Evolutionary conservation across 2,329 filamentous ascomycete species (phyloP).

Genomic region (Bipolaris oryzae): DNA sequence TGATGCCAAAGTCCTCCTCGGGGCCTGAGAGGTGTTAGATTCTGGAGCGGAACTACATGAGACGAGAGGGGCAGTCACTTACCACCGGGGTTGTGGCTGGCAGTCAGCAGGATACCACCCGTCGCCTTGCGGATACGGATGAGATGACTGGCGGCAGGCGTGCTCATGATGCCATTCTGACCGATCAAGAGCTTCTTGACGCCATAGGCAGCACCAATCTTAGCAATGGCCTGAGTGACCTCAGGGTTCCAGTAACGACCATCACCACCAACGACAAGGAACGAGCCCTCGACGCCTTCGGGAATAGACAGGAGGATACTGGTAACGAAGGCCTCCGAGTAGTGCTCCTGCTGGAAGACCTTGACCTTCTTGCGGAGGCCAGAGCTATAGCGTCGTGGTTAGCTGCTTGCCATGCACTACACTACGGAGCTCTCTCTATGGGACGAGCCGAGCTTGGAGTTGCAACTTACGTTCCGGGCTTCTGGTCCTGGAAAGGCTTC

Average conservation of each 20-base stretch:
- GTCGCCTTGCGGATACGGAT: conserved; percentile 95
- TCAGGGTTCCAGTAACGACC: conserved; percentile 97
- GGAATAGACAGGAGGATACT: conserved; percentile 96
- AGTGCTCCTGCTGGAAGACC: conserved; percentile 93
- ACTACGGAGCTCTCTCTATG: conserved; percentile 9
- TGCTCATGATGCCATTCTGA: conserved; percentile 94
- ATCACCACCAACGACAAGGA: conserved; percentile 96
- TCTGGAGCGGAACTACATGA: no score
- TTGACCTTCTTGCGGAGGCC: conserved; percentile 99
- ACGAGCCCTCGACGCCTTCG: conserved; percentile 84
- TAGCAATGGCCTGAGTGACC: conserved; percentile 94
- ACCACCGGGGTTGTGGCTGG: conserved; percentile 98
- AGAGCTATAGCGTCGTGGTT: conserved; percentile 65
- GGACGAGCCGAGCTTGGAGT: conserved; percentile 1
- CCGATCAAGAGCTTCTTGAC: conserved; percentile 99
- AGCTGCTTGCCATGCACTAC: conserved; percentile 28
- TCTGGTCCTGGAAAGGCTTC: conserved; percentile 91
- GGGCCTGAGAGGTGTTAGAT: conserved; percentile 65
- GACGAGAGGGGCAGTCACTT: conserved; percentile 47
- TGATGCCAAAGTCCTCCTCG: conserved; percentile 96
- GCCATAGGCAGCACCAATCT: conserved; percentile 94
- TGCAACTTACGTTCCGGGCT: conserved; percentile 91
- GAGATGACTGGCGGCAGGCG: conserved; percentile 92
- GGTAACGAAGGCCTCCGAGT: conserved; percentile 93
- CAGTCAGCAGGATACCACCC: conserved; percentile 93